Evolutionary conservation across 768 basidiomycete species (phyloP).

Genomic region (Lactifluus volemus): DNA sequence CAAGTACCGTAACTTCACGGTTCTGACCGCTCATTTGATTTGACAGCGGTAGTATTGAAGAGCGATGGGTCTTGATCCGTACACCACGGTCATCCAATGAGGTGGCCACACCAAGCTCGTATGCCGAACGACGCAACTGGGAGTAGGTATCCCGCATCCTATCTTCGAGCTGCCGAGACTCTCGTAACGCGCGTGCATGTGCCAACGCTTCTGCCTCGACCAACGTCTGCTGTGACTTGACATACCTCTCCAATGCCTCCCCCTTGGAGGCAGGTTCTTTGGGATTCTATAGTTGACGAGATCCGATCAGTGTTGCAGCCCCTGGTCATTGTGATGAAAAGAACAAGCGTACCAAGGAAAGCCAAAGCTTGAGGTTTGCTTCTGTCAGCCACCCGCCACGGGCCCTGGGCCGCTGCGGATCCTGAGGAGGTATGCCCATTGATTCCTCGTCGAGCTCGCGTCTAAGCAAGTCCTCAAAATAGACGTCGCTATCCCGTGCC

Average conservation of each 20-base stretch:
- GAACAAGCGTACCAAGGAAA: constrained; percentile 50
- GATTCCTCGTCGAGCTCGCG: constrained; percentile 65
- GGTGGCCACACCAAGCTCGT: constrained; percentile 49
- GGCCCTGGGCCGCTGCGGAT: constrained; percentile 49
- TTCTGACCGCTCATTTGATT: constrained; percentile 37
- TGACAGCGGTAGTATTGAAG: constrained; percentile 27
- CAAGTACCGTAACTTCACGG: constrained; percentile 70
- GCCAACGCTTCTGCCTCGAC: constrained; percentile 79
- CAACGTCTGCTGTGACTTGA: constrained; percentile 70
- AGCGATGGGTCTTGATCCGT: constrained; percentile 58
- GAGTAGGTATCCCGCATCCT: constrained; percentile 75
- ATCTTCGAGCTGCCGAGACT: constrained; percentile 66
- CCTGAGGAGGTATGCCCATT: constrained; percentile 42
- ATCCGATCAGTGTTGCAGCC: background rate
- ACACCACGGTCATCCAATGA: constrained; percentile 54
- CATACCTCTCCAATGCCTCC: constrained; percentile 72
- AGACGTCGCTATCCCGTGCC: constrained; percentile 83
- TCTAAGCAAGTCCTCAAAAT: constrained; percentile 66
- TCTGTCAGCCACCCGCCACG: constrained; percentile 65
- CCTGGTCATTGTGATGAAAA: background rate
- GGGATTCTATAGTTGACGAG: constrained; percentile 56
- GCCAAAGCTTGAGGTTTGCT: constrained; percentile 74
- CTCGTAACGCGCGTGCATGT: constrained; percentile 67
- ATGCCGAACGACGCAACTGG: constrained; percentile 69
- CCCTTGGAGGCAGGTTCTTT: constrained; percentile 81